Base-by-base conservation (phyloP, 1,284 basidiomycete species). In the Cryptococcus wingfieldii region DNA sequence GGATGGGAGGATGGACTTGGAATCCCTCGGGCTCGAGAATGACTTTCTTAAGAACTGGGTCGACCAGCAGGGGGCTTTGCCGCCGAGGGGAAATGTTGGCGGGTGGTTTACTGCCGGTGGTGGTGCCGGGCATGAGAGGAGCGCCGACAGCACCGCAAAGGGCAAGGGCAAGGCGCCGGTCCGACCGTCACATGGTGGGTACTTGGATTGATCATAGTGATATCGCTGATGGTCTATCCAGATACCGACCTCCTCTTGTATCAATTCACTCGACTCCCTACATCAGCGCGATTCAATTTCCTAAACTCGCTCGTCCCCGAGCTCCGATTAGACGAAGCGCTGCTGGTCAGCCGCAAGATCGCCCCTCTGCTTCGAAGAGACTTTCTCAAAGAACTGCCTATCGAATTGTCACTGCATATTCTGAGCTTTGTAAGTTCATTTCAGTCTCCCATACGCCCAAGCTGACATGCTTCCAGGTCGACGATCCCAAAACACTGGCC, bases 301-400 rank as follows among this genome's bases (percentile, higher is more conserved):
- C 82, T 94, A 43, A 70, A 81, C 14, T 75, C 83, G 1, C 77
- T 93, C 42, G 79, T 92, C 8, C 75, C 79, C 43, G 80, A 84
- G 46, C 86, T 90, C 64, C 82, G 83, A 2, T 82, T 86, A 2
- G 79, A 84, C 9, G 90, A 96, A 67, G 84, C 96, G 13, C 80
- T 89, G 14, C 88, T 87, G 70, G 81, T 96, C 54, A 88, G 88
- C 0, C 81, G 77, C 23, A 73, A 79, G 52, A 87, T 97, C 71
- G 81, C 85, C 0, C 89, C 91, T 0, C 82, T 88, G 34, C 84
- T 97, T 63, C 88, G 89, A 69, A 84, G 90, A 6, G 93, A 98
- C 72, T 94, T 95, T 71, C 80, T 97, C 25, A 78, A 81, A 5
- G 84, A 87, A 28, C 80, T 98, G 1, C 95, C 95, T 0, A 79